These are phyloP conservation scores for Rhododendron simsii DNA, from an alignment of 148 eudicot genomes.

Conservation along the genomic window DNA sequence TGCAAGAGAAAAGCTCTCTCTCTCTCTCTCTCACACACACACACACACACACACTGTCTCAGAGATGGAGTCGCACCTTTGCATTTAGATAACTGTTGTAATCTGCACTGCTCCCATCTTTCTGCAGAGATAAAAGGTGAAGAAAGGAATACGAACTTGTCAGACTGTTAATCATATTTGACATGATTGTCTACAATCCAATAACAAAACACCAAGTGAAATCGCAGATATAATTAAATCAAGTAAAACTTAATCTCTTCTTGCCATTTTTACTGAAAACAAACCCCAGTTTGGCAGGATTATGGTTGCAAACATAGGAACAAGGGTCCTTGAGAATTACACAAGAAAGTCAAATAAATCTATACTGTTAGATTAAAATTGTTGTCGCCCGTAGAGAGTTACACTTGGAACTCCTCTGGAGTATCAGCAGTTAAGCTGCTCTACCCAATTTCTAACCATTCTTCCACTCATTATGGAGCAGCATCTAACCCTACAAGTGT, in stretches of 20 bases:
- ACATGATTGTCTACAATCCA: not conserved
- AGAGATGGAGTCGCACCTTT: slow-evolving; percentile 42
- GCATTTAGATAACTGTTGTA: slow-evolving; percentile 76
- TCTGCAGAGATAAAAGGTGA: slow-evolving; percentile 43
- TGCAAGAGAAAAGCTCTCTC: not conserved
- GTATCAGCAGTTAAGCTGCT: not conserved
- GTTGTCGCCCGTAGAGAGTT: not conserved
- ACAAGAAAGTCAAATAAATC: not conserved
- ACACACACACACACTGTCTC: not conserved
- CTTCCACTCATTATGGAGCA: not conserved
- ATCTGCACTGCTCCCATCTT: slow-evolving; percentile 74
- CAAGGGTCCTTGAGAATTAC: not conserved
- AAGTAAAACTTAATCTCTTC: not conserved
- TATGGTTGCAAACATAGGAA: not conserved
- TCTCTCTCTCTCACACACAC: not conserved
- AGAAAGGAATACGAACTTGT: slow-evolving; percentile 4
- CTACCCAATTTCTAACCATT: not conserved
- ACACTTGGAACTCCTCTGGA: not conserved
- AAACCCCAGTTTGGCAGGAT: no score
- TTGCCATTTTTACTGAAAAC: not conserved
- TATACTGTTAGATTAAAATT: not conserved
- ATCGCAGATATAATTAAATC: not conserved
- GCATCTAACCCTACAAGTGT: not conserved
- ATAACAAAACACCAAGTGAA: not conserved
- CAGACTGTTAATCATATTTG: not conserved